Percentiles rank a stretch among this genome's conserved stretches.
Evolutionary conservation across 768 basidiomycete genomes (phyloP).

Genomic region (Boletales sp.): DNA sequence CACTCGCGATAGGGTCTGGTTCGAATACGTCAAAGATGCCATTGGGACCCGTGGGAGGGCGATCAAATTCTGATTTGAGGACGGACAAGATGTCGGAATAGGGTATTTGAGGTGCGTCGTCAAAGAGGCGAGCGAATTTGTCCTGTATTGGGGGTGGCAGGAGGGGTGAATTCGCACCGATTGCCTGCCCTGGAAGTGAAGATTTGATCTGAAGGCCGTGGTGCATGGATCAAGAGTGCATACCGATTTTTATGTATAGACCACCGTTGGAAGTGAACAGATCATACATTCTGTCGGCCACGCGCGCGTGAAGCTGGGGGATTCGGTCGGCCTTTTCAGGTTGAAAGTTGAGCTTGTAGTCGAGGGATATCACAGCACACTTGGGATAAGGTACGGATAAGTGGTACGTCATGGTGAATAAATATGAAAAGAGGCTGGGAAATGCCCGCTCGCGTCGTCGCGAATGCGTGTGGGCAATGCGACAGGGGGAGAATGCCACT

Average conservation of each 20-base stretch:
- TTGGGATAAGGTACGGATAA: slow-evolving; percentile 19
- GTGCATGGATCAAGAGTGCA: slow-evolving; percentile 3
- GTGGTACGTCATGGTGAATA: no score
- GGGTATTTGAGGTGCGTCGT: slow-evolving; percentile 83
- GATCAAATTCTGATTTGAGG: slow-evolving; percentile 65
- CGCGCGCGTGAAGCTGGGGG: slow-evolving; percentile 79
- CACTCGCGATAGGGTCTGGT: slow-evolving; percentile 73
- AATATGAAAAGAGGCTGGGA: background rate
- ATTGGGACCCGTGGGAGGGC: slow-evolving; percentile 58
- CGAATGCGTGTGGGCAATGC: no score
- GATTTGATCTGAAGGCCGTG: background rate
- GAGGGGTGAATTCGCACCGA: slow-evolving; percentile 82
- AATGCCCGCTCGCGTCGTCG: no score
- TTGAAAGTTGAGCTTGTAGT: slow-evolving; percentile 89
- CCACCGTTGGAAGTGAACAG: slow-evolving; percentile 82
- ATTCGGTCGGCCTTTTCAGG: slow-evolving; percentile 69
- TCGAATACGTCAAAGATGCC: slow-evolving; percentile 82
- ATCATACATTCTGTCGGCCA: slow-evolving; percentile 72
- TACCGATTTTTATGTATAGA: slow-evolving; percentile 81
- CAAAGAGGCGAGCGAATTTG: slow-evolving; percentile 81
- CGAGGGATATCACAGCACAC: slow-evolving; percentile 68
- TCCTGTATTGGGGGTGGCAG: slow-evolving; percentile 81
- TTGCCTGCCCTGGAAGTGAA: slow-evolving; percentile 53
- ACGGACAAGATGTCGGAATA: slow-evolving; percentile 66
- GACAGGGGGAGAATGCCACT: slow-evolving; percentile 11